Evolutionary conservation across 1,284 basidiomycete species (phyloP).

Genomic region (Cryptococcus sp.): DNA sequence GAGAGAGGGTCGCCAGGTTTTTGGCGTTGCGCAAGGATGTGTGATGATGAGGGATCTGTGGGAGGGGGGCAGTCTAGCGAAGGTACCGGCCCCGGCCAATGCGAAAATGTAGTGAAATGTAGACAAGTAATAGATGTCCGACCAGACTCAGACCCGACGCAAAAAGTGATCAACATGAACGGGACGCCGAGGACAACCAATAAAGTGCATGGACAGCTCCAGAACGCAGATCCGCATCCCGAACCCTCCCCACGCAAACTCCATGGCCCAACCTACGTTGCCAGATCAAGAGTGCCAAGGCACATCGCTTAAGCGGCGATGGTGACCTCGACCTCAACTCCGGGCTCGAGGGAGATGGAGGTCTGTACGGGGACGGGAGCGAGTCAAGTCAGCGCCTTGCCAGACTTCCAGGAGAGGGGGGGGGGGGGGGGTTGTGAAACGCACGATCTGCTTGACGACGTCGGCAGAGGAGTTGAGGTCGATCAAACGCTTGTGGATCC

Average conservation of each 20-base stretch:
- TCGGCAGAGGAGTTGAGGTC: conserved; percentile 98
- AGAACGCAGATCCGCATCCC: too few species aligned
- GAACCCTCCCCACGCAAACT: too few species aligned
- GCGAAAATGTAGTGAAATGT: neutral
- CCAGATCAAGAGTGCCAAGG: neutral
- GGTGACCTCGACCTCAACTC: conserved; percentile 99
- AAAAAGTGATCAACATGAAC: neutral
- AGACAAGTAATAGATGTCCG: neutral
- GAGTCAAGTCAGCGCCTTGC: neutral
- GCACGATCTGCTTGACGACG: conserved; percentile 99
- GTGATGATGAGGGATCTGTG: neutral
- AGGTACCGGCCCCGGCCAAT: neutral
- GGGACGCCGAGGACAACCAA: neutral
- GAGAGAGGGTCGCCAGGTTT: conserved; percentile 40
- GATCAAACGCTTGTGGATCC: conserved; percentile 99
- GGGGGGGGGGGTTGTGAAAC: conserved; percentile 48
- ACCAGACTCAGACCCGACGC: neutral
- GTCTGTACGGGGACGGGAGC: conserved; percentile 59
- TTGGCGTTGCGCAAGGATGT: conserved; percentile 8
- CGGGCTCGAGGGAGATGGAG: conserved; percentile 96
- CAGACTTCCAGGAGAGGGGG: neutral
- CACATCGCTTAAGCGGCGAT: conserved; percentile 60
- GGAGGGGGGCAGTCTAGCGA: too few species aligned
- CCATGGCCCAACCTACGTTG: too few species aligned
- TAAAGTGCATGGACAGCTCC: neutral